Conservation (phyloP, 345 rosid species). For the Lumnitzera littorea region DNA sequence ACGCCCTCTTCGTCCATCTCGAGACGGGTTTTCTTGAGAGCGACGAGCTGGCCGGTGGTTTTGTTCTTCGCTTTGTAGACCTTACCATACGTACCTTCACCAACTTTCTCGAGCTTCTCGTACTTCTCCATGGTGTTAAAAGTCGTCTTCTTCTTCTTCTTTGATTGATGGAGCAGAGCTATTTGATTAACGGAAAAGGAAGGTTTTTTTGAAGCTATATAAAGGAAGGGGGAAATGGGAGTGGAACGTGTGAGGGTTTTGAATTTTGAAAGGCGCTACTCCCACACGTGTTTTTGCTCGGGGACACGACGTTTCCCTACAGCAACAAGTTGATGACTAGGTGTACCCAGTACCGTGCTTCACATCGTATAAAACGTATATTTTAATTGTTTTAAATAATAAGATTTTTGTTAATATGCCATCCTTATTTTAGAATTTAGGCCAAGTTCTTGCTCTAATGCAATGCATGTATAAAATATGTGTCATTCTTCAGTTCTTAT, state of each 20-base stretch:
- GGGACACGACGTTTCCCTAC: too few species aligned
- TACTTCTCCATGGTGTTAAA: slow-evolving; percentile 64
- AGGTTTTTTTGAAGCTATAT: not conserved
- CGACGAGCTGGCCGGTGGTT: slow-evolving; percentile 67
- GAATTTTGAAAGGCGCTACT: too few species aligned
- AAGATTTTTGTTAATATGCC: too few species aligned
- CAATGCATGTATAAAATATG: too few species aligned
- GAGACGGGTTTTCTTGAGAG: slow-evolving; percentile 82
- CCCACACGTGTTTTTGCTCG: too few species aligned
- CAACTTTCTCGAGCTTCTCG: slow-evolving; percentile 95
- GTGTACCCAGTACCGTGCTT: too few species aligned
- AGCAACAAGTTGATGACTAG: too few species aligned
- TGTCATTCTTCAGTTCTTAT: too few species aligned
- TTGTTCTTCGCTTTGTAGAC: slow-evolving; percentile 92
- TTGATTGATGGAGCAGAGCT: not conserved
- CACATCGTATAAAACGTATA: too few species aligned
- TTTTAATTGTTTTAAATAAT: too few species aligned
- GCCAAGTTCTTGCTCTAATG: too few species aligned
- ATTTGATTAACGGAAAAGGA: not conserved
- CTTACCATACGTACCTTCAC: slow-evolving; percentile 94
- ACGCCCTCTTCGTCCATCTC: slow-evolving; percentile 98
- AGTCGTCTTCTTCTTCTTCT: not conserved
- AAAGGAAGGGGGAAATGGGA: slow-evolving; percentile 1
- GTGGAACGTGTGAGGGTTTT: slow-evolving; percentile 6
- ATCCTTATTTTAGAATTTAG: too few species aligned